Conservation (phyloP, 352 stramenopile species). For the Pythium sp. region DNA sequence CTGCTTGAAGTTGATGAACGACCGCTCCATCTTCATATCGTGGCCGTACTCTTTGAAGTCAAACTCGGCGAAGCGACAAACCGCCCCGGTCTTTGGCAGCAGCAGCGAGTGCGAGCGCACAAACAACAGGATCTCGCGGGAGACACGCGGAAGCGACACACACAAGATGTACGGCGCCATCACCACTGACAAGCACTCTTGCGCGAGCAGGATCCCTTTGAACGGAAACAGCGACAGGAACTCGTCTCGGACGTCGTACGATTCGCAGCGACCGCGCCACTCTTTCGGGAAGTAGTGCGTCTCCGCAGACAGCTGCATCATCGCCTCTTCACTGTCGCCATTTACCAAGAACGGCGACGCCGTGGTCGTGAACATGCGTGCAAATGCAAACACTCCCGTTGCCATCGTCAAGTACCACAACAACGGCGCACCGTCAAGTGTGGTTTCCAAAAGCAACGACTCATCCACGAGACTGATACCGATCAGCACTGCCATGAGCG, state of each 20-base stretch:
- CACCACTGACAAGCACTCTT: conserved; percentile 93
- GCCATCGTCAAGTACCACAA: conserved; percentile 97
- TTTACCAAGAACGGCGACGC: conserved; percentile 70
- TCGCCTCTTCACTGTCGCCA: conserved; percentile 78
- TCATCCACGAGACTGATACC: conserved; percentile 94
- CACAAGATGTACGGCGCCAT: conserved; percentile 96
- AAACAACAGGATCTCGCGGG: conserved; percentile 92
- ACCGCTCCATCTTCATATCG: conserved; percentile 96
- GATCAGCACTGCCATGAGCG: conserved; percentile 93
- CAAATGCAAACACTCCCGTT: conserved; percentile 76
- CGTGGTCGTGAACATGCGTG: conserved; percentile 73
- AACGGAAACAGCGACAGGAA: conserved; percentile 93
- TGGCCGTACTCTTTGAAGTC: conserved; percentile 96
- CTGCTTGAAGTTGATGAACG: conserved; percentile 96
- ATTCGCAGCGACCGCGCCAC: conserved; percentile 89
- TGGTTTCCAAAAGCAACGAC: conserved; percentile 94
- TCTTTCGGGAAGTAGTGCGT: conserved; percentile 96
- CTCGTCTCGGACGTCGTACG: conserved; percentile 82
- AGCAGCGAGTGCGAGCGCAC: conserved; percentile 91
- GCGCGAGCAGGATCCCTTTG: conserved; percentile 92
- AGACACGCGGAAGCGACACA: conserved; percentile 90
- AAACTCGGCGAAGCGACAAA: conserved; percentile 95
- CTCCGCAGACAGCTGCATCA: conserved; percentile 85
- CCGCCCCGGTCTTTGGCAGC: conserved; percentile 90
- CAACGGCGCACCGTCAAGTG: conserved; percentile 92